Evolutionary conservation across 2,329 filamentous ascomycete genomes (phyloP), one percentile per base, ranked within the genome.

Genomic region (Fusarium udum): DNA sequence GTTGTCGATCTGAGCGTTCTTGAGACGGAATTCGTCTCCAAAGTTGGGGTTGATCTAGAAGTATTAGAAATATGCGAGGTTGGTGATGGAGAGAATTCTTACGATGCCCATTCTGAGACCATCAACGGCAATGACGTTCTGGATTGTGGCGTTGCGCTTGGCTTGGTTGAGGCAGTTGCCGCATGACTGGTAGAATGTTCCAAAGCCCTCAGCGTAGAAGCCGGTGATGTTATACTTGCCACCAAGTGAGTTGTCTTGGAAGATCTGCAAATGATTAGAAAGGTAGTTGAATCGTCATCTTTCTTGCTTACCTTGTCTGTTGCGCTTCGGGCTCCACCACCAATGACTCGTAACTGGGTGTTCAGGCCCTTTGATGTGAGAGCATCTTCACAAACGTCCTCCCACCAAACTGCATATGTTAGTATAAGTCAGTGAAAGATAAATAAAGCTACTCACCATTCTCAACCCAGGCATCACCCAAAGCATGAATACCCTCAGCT

Each of bases 201-300:
- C 78, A 15, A 79, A 79, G 5, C 67, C 64, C 40, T 79, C 69
- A 3, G 78, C 78, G 49, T 78, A 79, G 31, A 79, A 80, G 58
- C 76, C 78, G 0, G 78, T 79, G 55, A 79, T 79, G 53, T 79
- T 79, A 55, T 79, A 79, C 69, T 79, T 79, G 40, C 78, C 78
- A 4, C 78, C 78, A 0, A 79, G 74, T 0, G 78, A 79, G 62
- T 79, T 79, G 7, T 79, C 78, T 53, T 79, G 77, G 46, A 79
- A 79, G 59, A 79, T 79, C 78, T 79, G 11, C 0, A 1, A n/a
- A 59, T 10, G 0, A 0, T 51, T 4, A 31, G 37, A 40, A 31
- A 24, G 10, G 9, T 1, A 1, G 5, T 1, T 1, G 18, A 15
- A 7, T 13, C 2, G 1, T 5, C 16, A 4, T 0, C 6, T 4